Evolutionary conservation across 371 early-diverging fungal species (phyloP), one percentile per base, ranked within the genome.

Genomic region (Choanephora cucurbitarum): DNA sequence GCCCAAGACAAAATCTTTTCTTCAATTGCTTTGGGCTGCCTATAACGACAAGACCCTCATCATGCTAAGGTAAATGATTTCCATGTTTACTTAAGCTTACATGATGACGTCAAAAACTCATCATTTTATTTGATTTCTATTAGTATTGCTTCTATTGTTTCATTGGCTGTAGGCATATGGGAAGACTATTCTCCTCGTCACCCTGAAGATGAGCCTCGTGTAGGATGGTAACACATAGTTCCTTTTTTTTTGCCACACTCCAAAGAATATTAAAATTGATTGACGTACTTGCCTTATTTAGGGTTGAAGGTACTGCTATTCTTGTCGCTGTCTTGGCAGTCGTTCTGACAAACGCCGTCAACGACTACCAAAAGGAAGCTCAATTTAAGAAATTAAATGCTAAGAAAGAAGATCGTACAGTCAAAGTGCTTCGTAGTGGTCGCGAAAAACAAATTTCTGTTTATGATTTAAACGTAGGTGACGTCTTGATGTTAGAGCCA

Each of bases 341-440:
- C 10, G 84, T 97, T 41, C 76, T 91, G 14, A 94, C 97, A 49
- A 94, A 94, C 49, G 92, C 95, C 31, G 88, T 94, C 66, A 99
- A 97, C 65, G 97, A 99, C 72, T 97, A 91, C 76, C 88, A 92
- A 71, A 96, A 97, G 74, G 97, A 97, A 72, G 79, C 76, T 48
- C 95, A 96, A 75, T 97, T 98, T 80, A 91, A 92, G 57, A 88
- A 89, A 64, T 85, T 98, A 43, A 92, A 90, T 63, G 90, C 91
- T 53, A 94, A 93, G 70, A 93, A 91, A 70, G 93, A 93, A 53
- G 94, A 95, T 68, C 87, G 94, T 46, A 70, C 66, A 1, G 92
- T 95, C 60, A 93, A 91, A 69, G 85, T 86, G 19, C 62, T 86
- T 22, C 86, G 93, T 50, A 83, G 84, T 69, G 88, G 95, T 52